Evolutionary conservation across 2,329 filamentous ascomycete species (phyloP).

Genomic region (Hymenotorrendiella dingleyae): DNA sequence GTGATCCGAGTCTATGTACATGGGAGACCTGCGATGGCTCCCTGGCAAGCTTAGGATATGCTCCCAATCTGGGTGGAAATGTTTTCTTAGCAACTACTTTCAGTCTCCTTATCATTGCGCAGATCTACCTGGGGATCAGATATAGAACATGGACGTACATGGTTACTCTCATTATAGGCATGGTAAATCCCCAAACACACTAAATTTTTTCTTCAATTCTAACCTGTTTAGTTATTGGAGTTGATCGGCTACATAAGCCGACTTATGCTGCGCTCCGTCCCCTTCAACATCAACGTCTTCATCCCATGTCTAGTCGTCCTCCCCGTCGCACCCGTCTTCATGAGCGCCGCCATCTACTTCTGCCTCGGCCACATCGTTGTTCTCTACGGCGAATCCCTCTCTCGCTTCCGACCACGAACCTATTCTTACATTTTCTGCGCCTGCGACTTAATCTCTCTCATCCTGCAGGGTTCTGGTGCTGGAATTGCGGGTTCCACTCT

Average conservation of each 20-base stretch:
- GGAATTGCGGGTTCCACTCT: slow-evolving; percentile 48
- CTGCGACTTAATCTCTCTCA: slow-evolving; percentile 51
- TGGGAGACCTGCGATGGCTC: neutral
- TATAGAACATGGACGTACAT: neutral
- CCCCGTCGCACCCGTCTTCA: no score
- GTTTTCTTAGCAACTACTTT: neutral
- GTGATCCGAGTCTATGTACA: neutral
- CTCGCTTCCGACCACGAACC: slow-evolving; percentile 39
- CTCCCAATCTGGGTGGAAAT: neutral
- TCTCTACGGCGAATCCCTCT: slow-evolving; percentile 45
- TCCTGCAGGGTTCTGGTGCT: slow-evolving; percentile 54
- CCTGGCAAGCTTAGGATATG: neutral
- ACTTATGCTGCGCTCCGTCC: neutral
- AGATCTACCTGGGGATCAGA: neutral
- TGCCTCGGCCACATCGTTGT: slow-evolving; percentile 49
- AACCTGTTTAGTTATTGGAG: neutral
- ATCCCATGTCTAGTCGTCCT: no score
- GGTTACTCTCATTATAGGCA: neutral
- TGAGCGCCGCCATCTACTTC: slow-evolving; percentile 60
- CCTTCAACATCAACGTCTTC: neutral
- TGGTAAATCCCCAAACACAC: neutral
- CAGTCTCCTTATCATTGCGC: neutral
- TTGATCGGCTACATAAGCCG: neutral
- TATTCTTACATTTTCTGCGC: slow-evolving; percentile 45
- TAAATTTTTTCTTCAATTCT: neutral